Conservation (phyloP, 129 eudicot genomes). For the Silybum marianum region DNA sequence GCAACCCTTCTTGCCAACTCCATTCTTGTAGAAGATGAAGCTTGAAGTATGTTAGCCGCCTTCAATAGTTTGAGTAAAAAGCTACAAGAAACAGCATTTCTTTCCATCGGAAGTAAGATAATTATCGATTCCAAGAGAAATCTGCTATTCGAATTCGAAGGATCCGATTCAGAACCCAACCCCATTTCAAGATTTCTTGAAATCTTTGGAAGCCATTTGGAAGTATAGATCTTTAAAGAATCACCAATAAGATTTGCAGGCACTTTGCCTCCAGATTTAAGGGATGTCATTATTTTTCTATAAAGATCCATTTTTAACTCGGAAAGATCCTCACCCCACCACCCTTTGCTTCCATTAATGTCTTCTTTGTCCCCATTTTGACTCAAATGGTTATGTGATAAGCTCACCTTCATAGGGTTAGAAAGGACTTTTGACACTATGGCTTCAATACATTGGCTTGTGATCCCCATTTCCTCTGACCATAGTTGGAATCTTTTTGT, state of each 20-base stretch:
- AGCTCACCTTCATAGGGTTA: constrained; percentile 56
- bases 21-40: constrained; percentile 60
- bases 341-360: constrained; percentile 35
- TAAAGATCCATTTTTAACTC: constrained; percentile 76
- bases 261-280: constrained; percentile 69
- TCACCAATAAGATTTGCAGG: constrained; percentile 69
- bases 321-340: constrained; percentile 94
- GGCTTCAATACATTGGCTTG: constrained; percentile 76
- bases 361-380: constrained; percentile 42
- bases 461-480: constrained; percentile 79
- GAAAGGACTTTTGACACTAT: constrained; percentile 59
- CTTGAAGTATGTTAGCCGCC: constrained; percentile 60
- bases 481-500: constrained; percentile 54
- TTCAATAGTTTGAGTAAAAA: constrained; percentile 67
- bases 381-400: constrained; percentile 50
- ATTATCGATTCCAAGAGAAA: constrained; percentile 72
- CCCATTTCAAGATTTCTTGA: constrained; percentile 40
- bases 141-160: constrained; percentile 48
- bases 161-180: constrained; percentile 31
- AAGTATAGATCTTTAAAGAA: constrained; percentile 67
- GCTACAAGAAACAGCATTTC: constrained; percentile 73
- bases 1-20: constrained; percentile 75
- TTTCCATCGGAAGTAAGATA: constrained; percentile 69
- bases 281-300: constrained; percentile 77
- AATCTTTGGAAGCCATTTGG: constrained; percentile 69